Base-by-base conservation (phyloP, 2,329 filamentous ascomycete genomes). In the Colletotrichum zoysiae region DNA sequence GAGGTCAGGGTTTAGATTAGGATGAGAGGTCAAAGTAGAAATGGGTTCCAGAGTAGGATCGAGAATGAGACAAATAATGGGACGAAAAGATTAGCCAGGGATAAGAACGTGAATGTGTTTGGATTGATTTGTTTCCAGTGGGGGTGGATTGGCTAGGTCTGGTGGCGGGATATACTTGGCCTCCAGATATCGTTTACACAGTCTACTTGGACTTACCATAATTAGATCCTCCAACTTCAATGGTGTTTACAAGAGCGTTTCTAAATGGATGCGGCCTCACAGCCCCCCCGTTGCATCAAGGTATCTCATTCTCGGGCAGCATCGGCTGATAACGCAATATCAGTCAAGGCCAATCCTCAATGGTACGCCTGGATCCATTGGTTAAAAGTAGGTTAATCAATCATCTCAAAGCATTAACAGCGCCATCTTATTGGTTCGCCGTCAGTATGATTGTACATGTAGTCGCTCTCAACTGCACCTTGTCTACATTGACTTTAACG, bases 241-340 rank as follows among this genome's bases (percentile, higher is more conserved):
- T 6, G 11, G 14, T 11, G 23, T 50, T 14, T 11, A 11, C 5
- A 0, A 12, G 5, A 3, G n/a, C 6, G 0, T 2, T 2, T 51
- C 48, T 26, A 18, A 26, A 26, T 26, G 12, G 23, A 3, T 26
- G 23, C 48, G 23, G 16, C n/a, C n/a, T 26, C 23, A n/a, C n/a
- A n/a, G n/a, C n/a, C n/a, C n/a, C 6, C 23, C 18, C 12, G 0
- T 18, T 9, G 23, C 26, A 14, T 5, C 48, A 50, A 26, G 16
- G 7, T 3, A 11, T 26, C 48, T 14, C 48, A 2, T 51, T 26
- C 12, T 51, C 23, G 5, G 14, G 14, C 14, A 30, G 5, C 4
- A 18, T 30, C 23, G 7, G 23, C 23, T 51, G 14, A 14, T 51
- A 9, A 30, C 2, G 14, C 5, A 51, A 8, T 14, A 51, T 2